Percentiles rank a stretch among this genome's conserved stretches.
These are phyloP conservation scores for Ogataea parapolymorpha DNA, from an alignment of 805 yeast species.

Conservation along the genomic window DNA sequence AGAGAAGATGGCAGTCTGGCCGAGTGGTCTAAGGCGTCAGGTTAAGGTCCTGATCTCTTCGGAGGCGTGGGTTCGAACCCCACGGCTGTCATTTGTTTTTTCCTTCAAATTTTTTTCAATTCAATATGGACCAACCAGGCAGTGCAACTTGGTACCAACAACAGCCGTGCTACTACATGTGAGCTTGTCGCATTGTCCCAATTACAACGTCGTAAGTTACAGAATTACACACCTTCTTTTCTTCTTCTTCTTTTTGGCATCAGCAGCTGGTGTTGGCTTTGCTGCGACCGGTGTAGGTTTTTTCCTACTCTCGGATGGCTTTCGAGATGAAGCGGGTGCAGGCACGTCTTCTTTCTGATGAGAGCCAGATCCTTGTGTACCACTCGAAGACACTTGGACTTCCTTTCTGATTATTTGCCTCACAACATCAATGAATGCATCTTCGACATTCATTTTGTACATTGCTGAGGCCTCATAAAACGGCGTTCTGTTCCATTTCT, in stretches of 20 bases:
- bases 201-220: slow-evolving; percentile 2
- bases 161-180: not conserved
- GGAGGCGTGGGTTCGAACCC: slow-evolving; percentile 89
- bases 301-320: slow-evolving; percentile 4
- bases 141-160: no score
- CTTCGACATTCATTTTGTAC: slow-evolving; percentile 84
- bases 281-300: slow-evolving; percentile 3
- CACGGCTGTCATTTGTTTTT: slow-evolving; percentile 62
- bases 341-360: slow-evolving; percentile 6
- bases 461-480: slow-evolving; percentile 94
- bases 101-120: not conserved
- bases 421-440: slow-evolving; percentile 83
- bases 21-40: slow-evolving; percentile 43
- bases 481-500: slow-evolving; percentile 85
- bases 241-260: slow-evolving; percentile 15
- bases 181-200: not conserved
- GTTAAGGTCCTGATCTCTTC: slow-evolving; percentile 69
- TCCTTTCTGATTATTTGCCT: slow-evolving; percentile 85
- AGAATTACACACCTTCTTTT: slow-evolving; percentile 21
- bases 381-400: slow-evolving; percentile 23
- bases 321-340: slow-evolving; percentile 3
- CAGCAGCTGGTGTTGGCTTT: not conserved
- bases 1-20: slow-evolving; percentile 39
- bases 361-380: slow-evolving; percentile 6
- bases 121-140: not conserved